Evolutionary conservation across 129 eudicot species (phyloP).

Genomic region (Chrysanthemum seticuspe): DNA sequence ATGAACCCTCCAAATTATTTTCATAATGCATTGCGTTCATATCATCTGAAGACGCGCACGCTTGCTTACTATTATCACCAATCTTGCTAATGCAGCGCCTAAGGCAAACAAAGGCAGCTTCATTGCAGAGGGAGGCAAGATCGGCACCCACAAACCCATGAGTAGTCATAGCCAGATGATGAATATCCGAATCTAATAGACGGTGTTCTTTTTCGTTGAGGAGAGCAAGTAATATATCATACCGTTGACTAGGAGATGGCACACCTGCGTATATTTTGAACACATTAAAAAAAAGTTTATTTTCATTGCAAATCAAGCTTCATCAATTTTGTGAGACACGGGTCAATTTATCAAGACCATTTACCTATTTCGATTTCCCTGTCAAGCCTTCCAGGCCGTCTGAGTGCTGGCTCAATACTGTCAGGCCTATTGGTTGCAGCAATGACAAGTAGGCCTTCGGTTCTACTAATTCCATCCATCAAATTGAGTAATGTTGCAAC

Average conservation of each 20-base stretch:
- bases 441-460: constrained; percentile 74
- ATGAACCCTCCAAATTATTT: constrained; percentile 44
- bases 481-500: constrained; percentile 84
- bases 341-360: not conserved
- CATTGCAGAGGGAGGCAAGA: constrained; percentile 74
- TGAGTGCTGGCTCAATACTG: constrained; percentile 90
- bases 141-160: constrained; percentile 99
- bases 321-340: not conserved
- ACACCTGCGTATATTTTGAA: constrained; percentile 58
- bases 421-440: constrained; percentile 95
- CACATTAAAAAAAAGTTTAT: not conserved
- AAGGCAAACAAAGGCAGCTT: constrained; percentile 75
- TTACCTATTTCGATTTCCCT: constrained; percentile 87
- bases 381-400: constrained; percentile 95
- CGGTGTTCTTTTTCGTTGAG: constrained; percentile 58
- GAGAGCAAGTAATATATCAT: constrained; percentile 57
- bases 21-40: constrained; percentile 14
- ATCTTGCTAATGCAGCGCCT: constrained; percentile 41
- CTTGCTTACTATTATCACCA: not conserved
- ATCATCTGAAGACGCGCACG: constrained; percentile 19
- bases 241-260: constrained; percentile 83
- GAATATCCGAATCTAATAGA: constrained; percentile 57
- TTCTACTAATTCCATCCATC: constrained; percentile 84
- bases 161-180: constrained; percentile 64
- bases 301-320: not conserved